A percentile compares a stretch with the other conserved stretches of the same genome.
Conservation (phyloP, 768 basidiomycete genomes). For the Suillus brevipes region DNA sequence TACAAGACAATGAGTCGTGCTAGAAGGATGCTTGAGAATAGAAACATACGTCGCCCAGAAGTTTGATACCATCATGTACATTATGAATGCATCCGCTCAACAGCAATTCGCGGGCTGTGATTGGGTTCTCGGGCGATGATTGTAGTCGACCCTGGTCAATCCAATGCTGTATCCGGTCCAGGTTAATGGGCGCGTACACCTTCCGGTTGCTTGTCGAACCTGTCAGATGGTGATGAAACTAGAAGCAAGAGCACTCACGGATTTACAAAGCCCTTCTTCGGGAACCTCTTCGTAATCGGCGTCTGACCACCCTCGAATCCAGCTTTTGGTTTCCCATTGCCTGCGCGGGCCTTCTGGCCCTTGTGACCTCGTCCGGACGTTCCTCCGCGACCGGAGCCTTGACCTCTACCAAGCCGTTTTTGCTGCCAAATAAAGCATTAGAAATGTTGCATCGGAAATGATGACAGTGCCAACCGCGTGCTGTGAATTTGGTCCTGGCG, state of each 20-base stretch:
- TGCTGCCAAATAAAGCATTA: slow-evolving; percentile 47
- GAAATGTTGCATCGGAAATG: slow-evolving; percentile 1
- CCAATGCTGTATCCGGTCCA: slow-evolving; percentile 89
- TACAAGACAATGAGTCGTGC: slow-evolving; percentile 26
- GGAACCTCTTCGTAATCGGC: slow-evolving; percentile 84
- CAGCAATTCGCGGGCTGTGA: slow-evolving; percentile 85
- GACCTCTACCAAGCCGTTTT: slow-evolving; percentile 94
- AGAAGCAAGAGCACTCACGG: slow-evolving; percentile 56
- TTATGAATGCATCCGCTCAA: slow-evolving; percentile 86
- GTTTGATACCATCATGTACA: slow-evolving; percentile 87
- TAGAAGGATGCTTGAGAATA: slow-evolving; percentile 4
- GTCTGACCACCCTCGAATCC: slow-evolving; percentile 98
- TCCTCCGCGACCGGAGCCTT: slow-evolving; percentile 87
- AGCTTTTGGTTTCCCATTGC: slow-evolving; percentile 75
- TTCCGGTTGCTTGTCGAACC: slow-evolving; percentile 58
- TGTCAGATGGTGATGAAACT: slow-evolving; percentile 3
- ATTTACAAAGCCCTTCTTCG: slow-evolving; percentile 94
- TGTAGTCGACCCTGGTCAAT: slow-evolving; percentile 80
- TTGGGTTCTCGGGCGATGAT: slow-evolving; percentile 77
- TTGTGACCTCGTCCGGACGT: slow-evolving; percentile 95
- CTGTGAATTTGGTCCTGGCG: slow-evolving; percentile 67
- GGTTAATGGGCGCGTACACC: slow-evolving; percentile 79
- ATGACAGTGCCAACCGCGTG: slow-evolving; percentile 53
- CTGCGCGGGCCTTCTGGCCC: slow-evolving; percentile 92
- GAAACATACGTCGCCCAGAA: slow-evolving; percentile 74